phyloP scores from a whole-genome alignment of 352 stramenopile genomes.

The Globisporangium yorkense region DNA sequence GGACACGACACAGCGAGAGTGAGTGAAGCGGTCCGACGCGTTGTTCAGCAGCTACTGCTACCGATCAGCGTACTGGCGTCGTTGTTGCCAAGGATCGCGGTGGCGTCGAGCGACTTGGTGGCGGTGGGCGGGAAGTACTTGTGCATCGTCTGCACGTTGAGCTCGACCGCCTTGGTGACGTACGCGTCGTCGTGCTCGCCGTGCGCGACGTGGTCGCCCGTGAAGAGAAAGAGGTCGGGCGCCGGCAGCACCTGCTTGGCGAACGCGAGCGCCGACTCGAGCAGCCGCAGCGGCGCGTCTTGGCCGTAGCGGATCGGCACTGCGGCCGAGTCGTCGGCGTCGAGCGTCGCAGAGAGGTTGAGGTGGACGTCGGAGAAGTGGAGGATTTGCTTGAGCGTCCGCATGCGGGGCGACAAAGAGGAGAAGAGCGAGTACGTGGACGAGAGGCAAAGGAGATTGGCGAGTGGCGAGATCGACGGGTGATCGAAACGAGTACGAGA shows the following conservation, averaged over 20 bases:
- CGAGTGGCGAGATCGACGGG: too few species aligned
- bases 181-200: constrained; percentile 54
- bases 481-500: too few species aligned
- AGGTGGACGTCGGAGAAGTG: constrained; percentile 86
- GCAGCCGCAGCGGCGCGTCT: constrained; percentile 47
- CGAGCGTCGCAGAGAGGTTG: constrained; percentile 52
- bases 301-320: constrained; percentile 43
- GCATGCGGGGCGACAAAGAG: background rate
- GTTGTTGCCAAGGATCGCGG: constrained; percentile 76
- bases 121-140: constrained; percentile 44
- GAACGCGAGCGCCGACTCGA: constrained; percentile 65
- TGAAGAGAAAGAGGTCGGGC: constrained; percentile 77
- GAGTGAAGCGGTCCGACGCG: too few species aligned
- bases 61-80: constrained; percentile 43
- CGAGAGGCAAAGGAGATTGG: too few species aligned
- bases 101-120: constrained; percentile 32
- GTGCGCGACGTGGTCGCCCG: constrained; percentile 72
- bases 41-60: too few species aligned
- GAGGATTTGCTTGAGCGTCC: constrained; percentile 30
- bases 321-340: constrained; percentile 24
- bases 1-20: background rate
- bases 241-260: constrained; percentile 45
- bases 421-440: too few species aligned
- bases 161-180: constrained; percentile 52
- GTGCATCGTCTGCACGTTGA: constrained; percentile 62